These are phyloP conservation scores for Turnera subulata DNA, from an alignment of 345 rosid species.

Conservation along the genomic window DNA sequence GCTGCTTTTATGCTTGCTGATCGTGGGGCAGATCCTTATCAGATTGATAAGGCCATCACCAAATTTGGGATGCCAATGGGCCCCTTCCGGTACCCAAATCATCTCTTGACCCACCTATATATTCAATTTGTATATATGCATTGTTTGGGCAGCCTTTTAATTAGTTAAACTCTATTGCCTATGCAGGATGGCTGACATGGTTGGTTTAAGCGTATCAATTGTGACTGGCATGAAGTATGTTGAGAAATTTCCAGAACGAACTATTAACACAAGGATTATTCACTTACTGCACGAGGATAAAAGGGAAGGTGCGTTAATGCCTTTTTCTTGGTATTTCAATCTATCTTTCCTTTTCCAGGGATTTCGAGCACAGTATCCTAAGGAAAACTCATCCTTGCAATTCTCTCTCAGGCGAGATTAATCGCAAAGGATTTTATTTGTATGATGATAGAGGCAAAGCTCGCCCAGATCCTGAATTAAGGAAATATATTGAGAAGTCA, in stretches of 20 bases:
- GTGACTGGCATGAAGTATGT: constrained; percentile 77
- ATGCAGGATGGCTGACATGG: constrained; percentile 79
- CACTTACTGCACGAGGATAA: constrained; percentile 91
- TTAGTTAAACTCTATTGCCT: not conserved
- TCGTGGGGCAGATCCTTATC: constrained; percentile 73
- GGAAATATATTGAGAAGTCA: constrained; percentile 74
- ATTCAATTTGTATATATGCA: no score
- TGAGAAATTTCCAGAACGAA: constrained; percentile 74
- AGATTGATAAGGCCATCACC: constrained; percentile 63
- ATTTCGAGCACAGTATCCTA: not conserved
- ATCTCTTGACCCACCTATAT: not conserved
- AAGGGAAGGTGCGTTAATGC: constrained; percentile 65
- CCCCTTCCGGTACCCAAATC: constrained; percentile 64
- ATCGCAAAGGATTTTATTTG: constrained; percentile 77
- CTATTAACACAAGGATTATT: constrained; percentile 77
- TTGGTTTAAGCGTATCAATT: constrained; percentile 86
- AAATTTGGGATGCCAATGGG: constrained; percentile 99
- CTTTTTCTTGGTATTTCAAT: constrained; percentile 2
- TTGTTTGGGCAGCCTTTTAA: no score
- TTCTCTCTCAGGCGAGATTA: constrained; percentile 63
- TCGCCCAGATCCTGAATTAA: constrained; percentile 74
- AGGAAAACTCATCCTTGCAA: not conserved
- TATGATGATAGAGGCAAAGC: constrained; percentile 81
- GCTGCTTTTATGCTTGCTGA: constrained; percentile 81
- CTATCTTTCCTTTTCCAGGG: no score